Evolutionary conservation across 108 stramenopile species (phyloP), one percentile per base, ranked within the genome.

Genomic region (Cyclostephanos tholiformis): DNA sequence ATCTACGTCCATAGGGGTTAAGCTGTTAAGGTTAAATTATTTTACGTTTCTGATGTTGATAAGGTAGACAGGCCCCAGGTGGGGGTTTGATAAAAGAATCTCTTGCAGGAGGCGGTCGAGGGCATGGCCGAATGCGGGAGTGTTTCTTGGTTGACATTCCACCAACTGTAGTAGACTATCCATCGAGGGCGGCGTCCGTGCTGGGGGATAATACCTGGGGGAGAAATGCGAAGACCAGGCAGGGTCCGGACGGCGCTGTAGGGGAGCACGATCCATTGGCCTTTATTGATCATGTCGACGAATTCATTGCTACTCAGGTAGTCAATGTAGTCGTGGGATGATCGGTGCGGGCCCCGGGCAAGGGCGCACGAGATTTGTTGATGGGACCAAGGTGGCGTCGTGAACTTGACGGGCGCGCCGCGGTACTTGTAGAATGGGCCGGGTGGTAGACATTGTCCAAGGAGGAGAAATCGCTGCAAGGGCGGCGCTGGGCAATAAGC

Each of bases 101-200:
- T 59, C 57, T 16, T 26, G 2, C 7, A 41, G 49, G 38, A 71
- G 22, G 0, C 69, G 2, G 5, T 71, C 46, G 4, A 71, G 19
- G 58, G 69, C 69, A 25, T 71, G 69, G 5, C 69, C 58, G 43
- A 71, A 71, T 14, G 69, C 16, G 58, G 69, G 13, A 71, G 58
- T 11, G 69, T 71, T 13, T 70, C 69, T 17, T 7, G 9, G 32
- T 71, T 71, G 11, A 71, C 59, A 36, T 44, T 56, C 13, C 27
- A 76, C 38, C 52, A 79, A 14, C 61, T 67, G 69, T 61, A 71
- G 63, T 84, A 72, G 16, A 68, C 66, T 30, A 83, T 78, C 48
- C 48, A 38, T 17, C 76, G 66, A 36, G 71, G 72, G 1, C 81
- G 75, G 17, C 75, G 70, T 30, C 70, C 68, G 43, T 44, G 72